Evolutionary conservation across 1,284 basidiomycete species (phyloP), one percentile per base, ranked within the genome.

Genomic region (Chondrostereum purpureum): DNA sequence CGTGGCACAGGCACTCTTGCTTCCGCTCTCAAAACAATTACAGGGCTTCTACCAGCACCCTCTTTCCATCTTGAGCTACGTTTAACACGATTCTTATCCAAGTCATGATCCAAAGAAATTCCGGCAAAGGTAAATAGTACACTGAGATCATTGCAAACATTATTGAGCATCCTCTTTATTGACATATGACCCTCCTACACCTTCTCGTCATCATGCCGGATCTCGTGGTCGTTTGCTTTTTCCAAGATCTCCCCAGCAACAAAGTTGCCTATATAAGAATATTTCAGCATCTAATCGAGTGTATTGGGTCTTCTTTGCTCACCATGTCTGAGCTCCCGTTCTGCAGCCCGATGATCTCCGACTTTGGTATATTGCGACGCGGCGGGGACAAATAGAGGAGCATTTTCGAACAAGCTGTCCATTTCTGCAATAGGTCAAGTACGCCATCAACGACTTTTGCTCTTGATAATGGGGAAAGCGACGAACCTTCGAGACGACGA

Each of bases 371-470:
- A 69, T 13, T 61, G 57, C 14, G 70, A 69, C n/a, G 65, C 55
- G n/a, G 27, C n/a, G 0, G 73, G 69, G 1, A 80, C 70, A 48
- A 81, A 72, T 39, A 77, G 49, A 18, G 72, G 70, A 1, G 72
- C 67, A 16, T 64, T 63, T 36, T 68, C 62, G 58, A 82, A 79
- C 49, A 77, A 68, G 2, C 63, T 57, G 56, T 81, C 78, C 70
- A 81, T 77, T 58, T 78, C 77, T 68, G 62, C 56, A 39, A n/a
- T 31, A n/a, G 27, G n/a, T 8, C 8, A 31, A 58, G 48, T 44
- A 31, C 10, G 21, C 20, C 18, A 39, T 34, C 6, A 24, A 17
- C 17, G 27, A n/a, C 27, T 8, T 31, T 31, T 31, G 27, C 27
- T n/a, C 8, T n/a, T 8, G 27, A 43, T n/a, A 42, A 40, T 43